These are phyloP conservation scores for Cladorrhinum samala DNA, from an alignment of 495 filamentous ascomycete genomes.

Conservation along the genomic window DNA sequence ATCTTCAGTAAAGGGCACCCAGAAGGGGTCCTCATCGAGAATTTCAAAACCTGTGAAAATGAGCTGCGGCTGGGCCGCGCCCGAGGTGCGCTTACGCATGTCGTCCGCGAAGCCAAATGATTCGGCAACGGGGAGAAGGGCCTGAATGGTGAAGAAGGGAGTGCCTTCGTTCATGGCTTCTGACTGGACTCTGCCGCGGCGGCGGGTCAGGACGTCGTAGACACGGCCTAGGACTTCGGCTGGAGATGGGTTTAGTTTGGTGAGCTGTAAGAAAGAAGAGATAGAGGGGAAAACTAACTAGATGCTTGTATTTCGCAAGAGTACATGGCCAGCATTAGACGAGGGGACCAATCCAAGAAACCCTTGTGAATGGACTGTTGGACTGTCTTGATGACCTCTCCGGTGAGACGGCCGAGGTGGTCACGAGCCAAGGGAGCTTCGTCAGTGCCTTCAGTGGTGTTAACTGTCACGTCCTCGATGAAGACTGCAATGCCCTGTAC, in stretches of 20 bases:
- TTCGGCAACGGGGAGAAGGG: slow-evolving; percentile 82
- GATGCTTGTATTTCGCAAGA: slow-evolving; percentile 94
- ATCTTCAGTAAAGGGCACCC: slow-evolving; percentile 94
- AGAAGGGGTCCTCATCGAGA: slow-evolving; percentile 90
- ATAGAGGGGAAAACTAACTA: slow-evolving; percentile 45
- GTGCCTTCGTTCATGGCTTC: slow-evolving; percentile 93
- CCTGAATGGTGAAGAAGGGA: slow-evolving; percentile 88
- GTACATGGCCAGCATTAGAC: slow-evolving; percentile 96
- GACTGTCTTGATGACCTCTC: slow-evolving; percentile 82
- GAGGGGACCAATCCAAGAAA: slow-evolving; percentile 92
- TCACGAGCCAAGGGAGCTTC: slow-evolving; percentile 57
- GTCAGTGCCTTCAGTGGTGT: slow-evolving; percentile 33
- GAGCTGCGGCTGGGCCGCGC: slow-evolving; percentile 84
- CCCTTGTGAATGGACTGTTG: slow-evolving; percentile 79
- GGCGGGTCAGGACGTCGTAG: slow-evolving; percentile 86
- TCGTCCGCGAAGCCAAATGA: slow-evolving; percentile 95
- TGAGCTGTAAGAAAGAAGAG: not conserved
- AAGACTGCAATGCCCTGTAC: slow-evolving; percentile 91
- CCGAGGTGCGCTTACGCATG: slow-evolving; percentile 88
- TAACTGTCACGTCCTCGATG: slow-evolving; percentile 68
- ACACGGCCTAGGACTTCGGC: slow-evolving; percentile 92
- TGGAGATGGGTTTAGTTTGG: slow-evolving; percentile 21
- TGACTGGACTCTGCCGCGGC: slow-evolving; percentile 80
- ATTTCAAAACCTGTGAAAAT: slow-evolving; percentile 90
- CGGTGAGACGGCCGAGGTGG: slow-evolving; percentile 72